Evolutionary conservation across 2,329 filamentous ascomycete species (phyloP), one percentile per base, ranked within the genome.

Genomic region (Colletotrichum gigasporum): DNA sequence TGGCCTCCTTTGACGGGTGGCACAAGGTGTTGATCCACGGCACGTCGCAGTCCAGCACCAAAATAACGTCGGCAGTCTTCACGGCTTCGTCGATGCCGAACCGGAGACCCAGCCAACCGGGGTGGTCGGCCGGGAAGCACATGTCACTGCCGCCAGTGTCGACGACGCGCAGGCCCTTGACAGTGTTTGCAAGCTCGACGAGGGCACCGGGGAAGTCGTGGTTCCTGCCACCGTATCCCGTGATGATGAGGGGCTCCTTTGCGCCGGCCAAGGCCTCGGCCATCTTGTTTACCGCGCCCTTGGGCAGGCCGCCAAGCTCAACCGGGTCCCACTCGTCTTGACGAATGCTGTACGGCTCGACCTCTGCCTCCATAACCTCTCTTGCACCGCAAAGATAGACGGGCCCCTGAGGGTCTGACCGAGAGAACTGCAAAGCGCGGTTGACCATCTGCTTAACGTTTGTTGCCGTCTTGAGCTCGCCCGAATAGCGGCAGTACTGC

Each of bases 21-120:
- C 86, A 88, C 14, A 88, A 87, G 0, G 93, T 96, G n/a, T 90
- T 89, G 58, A 97, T 94, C 93, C 94, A 97, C 0, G 94, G 94
- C 0, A 97, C 93, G 72, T 97, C 94, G 68, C 93, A 96, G 76
- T 97, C 91, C 22, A 97, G 73, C 2, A 97, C 90, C 1, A 97
- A 69, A 63, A 97, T 96, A 10, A 93, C 87, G 74, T 97, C 95
- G 0, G 94, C 93, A 0, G 87, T 87, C 63, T 83, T 85, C 73
- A 97, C 92, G 41, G 84, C 82, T 2, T 92, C 87, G 53, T 97
- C 91, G 3, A 86, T 83, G 3, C 93, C 93, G 70, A 90, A 96
- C 42, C 89, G 85, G 53, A 96, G 75, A 2, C 94, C 90, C 11
- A 93, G 73, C 80, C 87, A 92, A 1, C 79, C 87, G 2, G 85